Evolutionary conservation across 371 early-diverging fungal genomes (phyloP).

Genomic region (Batkoa obscura): DNA sequence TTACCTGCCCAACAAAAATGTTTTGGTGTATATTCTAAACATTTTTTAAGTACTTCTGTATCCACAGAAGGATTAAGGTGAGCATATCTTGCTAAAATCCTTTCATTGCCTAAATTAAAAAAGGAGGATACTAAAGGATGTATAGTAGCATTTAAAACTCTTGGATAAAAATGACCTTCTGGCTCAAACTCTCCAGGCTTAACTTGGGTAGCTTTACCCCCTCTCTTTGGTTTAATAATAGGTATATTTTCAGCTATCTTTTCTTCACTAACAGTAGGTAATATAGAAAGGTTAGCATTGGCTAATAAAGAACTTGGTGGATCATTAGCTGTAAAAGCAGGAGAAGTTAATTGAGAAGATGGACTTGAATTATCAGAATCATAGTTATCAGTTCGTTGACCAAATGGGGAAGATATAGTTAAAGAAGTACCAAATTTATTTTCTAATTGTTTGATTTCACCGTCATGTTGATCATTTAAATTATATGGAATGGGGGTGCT

Average conservation of each 20-base stretch:
- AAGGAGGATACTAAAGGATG: slow-evolving; percentile 71
- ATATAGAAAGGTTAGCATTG: not conserved
- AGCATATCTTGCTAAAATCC: slow-evolving; percentile 73
- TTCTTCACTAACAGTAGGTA: not conserved
- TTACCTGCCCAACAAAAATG: slow-evolving; percentile 83
- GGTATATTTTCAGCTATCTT: not conserved
- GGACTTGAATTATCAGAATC: not conserved
- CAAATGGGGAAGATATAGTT: not conserved
- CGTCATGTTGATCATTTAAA: not conserved
- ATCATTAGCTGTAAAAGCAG: not conserved
- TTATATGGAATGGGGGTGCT: not conserved
- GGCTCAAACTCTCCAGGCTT: slow-evolving; percentile 62
- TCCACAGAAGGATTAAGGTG: slow-evolving; percentile 78
- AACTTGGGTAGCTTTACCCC: slow-evolving; percentile 16
- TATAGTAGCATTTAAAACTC: slow-evolving; percentile 79
- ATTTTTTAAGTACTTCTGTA: slow-evolving; percentile 30
- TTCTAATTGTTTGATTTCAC: not conserved
- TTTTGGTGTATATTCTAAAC: slow-evolving; percentile 52
- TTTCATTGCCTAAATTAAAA: slow-evolving; percentile 72
- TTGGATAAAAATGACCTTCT: slow-evolving; percentile 77
- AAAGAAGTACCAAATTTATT: not conserved
- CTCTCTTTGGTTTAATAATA: not conserved
- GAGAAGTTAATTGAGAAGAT: not conserved
- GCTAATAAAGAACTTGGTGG: not conserved
- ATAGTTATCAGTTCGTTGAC: not conserved